Percentiles rank a stretch among this genome's conserved stretches.
Conservation (phyloP, 139 green algal species). For the Mychonastes homosphaera region DNA sequence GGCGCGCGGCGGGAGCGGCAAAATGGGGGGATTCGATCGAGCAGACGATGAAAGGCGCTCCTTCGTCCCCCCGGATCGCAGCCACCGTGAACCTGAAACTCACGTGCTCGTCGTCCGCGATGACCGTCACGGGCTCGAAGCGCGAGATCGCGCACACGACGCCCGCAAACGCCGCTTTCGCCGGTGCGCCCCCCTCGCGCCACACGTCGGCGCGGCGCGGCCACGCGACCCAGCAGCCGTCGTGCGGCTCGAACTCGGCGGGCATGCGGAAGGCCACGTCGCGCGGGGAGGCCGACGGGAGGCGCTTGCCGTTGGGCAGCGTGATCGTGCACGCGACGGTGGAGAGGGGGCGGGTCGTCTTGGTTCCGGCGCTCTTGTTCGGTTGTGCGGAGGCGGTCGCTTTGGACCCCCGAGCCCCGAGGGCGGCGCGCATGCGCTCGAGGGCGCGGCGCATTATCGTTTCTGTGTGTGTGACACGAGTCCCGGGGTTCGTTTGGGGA, state of each 20-base stretch:
- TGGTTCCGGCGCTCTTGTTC: constrained; percentile 3
- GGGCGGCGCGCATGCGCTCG: neutral
- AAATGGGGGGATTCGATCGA: too few species aligned
- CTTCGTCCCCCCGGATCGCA: too few species aligned
- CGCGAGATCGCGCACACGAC: constrained; percentile 27
- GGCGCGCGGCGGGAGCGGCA: too few species aligned
- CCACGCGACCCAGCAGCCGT: constrained; percentile 17
- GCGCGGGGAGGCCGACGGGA: neutral
- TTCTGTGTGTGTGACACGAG: neutral
- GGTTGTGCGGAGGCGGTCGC: neutral
- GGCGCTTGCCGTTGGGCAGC: constrained; percentile 12
- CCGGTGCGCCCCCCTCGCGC: constrained; percentile 12
- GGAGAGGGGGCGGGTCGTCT: neutral
- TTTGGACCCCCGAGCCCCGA: neutral
- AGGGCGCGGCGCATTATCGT: neutral
- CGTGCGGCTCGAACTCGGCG: constrained; percentile 11
- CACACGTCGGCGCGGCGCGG: constrained; percentile 29
- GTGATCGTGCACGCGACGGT: neutral
- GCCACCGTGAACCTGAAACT: too few species aligned
- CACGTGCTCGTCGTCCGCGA: constrained; percentile 13
- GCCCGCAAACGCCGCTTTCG: constrained; percentile 25
- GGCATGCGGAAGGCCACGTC: constrained; percentile 18
- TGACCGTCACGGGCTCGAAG: constrained; percentile 33
- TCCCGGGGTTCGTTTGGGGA: neutral
- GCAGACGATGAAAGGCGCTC: too few species aligned